phyloP scores from a whole-genome alignment of 2,329 filamentous ascomycete genomes.

The Paracoccidioides lutzii region DNA sequence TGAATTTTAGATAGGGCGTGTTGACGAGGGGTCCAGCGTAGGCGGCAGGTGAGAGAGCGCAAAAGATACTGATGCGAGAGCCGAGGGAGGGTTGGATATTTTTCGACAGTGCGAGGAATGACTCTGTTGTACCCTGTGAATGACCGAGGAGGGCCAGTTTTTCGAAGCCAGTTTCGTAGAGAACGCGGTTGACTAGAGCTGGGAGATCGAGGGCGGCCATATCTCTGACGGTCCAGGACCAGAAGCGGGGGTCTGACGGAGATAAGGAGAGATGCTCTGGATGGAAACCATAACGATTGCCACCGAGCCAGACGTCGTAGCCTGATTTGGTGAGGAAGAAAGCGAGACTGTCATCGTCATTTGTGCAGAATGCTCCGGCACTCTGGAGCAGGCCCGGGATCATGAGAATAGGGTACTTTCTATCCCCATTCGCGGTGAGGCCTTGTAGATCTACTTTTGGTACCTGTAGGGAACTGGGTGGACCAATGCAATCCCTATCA shows the following conservation, averaged over 20 bases:
- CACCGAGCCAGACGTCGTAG: conserved; percentile 91
- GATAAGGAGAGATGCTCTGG: conserved; percentile 62
- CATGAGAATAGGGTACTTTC: conserved; percentile 70
- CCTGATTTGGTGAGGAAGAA: conserved; percentile 87
- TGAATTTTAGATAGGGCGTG: conserved; percentile 85
- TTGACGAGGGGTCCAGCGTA: conserved; percentile 79
- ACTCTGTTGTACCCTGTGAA: conserved; percentile 82
- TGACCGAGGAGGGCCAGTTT: conserved; percentile 77
- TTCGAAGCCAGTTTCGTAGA: conserved; percentile 67
- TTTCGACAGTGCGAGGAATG: conserved; percentile 76
- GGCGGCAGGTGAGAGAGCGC: conserved; percentile 76
- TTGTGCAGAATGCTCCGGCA: conserved; percentile 75
- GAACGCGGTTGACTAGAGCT: conserved; percentile 64
- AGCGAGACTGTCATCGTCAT: conserved; percentile 77
- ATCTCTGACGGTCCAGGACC: conserved; percentile 90
- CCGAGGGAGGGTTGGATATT: conserved; percentile 79
- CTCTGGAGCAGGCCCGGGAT: conserved; percentile 84
- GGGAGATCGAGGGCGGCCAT: conserved; percentile 85
- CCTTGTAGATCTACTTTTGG: not conserved
- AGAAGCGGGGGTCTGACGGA: conserved; percentile 75
- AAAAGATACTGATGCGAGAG: conserved; percentile 74
- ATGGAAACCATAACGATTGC: conserved; percentile 77
- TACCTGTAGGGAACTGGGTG: not conserved
- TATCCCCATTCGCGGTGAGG: conserved; percentile 33
- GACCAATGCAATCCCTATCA: not conserved